These are phyloP conservation scores for Berkeleyomyces basicola DNA, from an alignment of 2,329 filamentous ascomycete genomes.

Conservation along the genomic window DNA sequence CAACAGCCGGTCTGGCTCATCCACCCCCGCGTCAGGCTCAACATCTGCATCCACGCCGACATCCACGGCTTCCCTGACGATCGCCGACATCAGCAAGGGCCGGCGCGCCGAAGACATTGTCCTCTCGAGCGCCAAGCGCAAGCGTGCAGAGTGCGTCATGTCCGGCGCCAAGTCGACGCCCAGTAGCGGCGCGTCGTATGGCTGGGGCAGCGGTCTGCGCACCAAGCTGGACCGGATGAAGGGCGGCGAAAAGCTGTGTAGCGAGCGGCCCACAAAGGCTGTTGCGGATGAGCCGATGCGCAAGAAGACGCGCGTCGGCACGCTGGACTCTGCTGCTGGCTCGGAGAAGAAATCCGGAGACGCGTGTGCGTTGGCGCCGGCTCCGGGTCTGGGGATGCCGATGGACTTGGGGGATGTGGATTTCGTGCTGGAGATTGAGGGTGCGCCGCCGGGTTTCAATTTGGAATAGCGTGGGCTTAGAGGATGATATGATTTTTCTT, in stretches of 20 bases:
- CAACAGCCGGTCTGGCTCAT: neutral
- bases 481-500: neutral
- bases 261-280: slow-evolving; percentile 19
- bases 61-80: slow-evolving; percentile 23
- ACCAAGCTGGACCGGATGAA: slow-evolving; percentile 46
- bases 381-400: neutral
- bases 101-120: slow-evolving; percentile 31
- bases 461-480: neutral
- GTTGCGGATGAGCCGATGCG: slow-evolving; percentile 27
- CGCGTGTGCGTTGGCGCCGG: slow-evolving; percentile 27
- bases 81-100: slow-evolving; percentile 26
- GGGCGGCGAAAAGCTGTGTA: slow-evolving; percentile 35
- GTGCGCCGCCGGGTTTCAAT: slow-evolving; percentile 12
- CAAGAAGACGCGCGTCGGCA: slow-evolving; percentile 68
- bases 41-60: slow-evolving; percentile 23
- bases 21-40: neutral
- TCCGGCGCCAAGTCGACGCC: slow-evolving; percentile 27
- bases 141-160: slow-evolving; percentile 35
- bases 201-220: slow-evolving; percentile 40
- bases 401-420: slow-evolving; percentile 8
- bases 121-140: slow-evolving; percentile 44
- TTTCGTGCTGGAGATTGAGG: slow-evolving; percentile 13
- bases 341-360: slow-evolving; percentile 24
- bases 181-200: slow-evolving; percentile 20
- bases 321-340: slow-evolving; percentile 44